These are phyloP conservation scores for Marasmius oreades DNA, from an alignment of 1,284 basidiomycete genomes.

Conservation along the genomic window DNA sequence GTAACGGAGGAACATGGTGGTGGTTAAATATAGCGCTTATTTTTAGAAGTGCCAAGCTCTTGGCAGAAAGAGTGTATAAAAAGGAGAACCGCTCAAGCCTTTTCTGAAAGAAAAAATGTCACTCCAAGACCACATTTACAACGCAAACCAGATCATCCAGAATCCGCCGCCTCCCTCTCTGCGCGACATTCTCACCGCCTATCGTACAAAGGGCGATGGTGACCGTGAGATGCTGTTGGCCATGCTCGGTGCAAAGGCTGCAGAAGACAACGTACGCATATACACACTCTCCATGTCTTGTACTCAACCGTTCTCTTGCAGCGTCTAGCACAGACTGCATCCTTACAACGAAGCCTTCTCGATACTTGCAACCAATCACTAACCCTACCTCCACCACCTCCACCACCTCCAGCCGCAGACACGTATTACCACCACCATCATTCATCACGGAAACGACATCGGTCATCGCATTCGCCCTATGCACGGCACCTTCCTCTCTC, in stretches of 20 bases:
- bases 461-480: slow-evolving; percentile 30
- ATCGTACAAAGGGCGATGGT: slow-evolving; percentile 79
- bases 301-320: slow-evolving; percentile 27
- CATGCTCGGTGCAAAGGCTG: slow-evolving; percentile 85
- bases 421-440: no score
- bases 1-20: background rate
- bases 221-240: slow-evolving; percentile 86
- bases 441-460: slow-evolving; percentile 51
- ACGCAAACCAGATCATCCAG: slow-evolving; percentile 2
- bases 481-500: background rate
- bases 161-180: slow-evolving; percentile 71
- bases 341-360: slow-evolving; percentile 65
- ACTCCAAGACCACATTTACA: background rate
- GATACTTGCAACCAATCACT: background rate
- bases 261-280: slow-evolving; percentile 76
- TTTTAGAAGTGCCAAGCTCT: background rate
- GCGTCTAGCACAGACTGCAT: slow-evolving; percentile 66
- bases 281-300: slow-evolving; percentile 6
- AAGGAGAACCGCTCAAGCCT: slow-evolving; percentile 14
- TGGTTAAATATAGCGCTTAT: background rate
- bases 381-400: background rate
- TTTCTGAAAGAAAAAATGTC: background rate
- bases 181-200: slow-evolving; percentile 81
- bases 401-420: slow-evolving; percentile 11
- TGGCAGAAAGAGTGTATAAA: background rate